Evolutionary conservation across 1,139 yeast species (phyloP).

Genomic region (Sugiyamaella grinbergsii): DNA sequence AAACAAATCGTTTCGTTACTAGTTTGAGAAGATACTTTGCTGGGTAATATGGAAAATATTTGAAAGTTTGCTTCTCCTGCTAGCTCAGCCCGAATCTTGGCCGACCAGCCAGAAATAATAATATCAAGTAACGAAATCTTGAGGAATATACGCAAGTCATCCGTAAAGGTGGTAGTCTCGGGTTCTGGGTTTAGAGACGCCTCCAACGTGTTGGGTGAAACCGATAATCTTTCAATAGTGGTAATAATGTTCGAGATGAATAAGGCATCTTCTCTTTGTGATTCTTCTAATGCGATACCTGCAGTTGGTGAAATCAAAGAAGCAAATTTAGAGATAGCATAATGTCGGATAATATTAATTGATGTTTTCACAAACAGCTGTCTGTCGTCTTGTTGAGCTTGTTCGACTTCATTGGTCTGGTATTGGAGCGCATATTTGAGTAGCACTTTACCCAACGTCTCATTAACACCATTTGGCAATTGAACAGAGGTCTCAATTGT

Average conservation of each 20-base stretch:
- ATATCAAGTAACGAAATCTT: constrained; percentile 27
- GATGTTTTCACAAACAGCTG: constrained; percentile 17
- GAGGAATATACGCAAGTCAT: constrained; percentile 17
- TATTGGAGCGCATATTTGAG: background rate
- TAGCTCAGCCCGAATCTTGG: constrained; percentile 15
- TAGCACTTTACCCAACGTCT: background rate
- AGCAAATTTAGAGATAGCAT: constrained; percentile 32
- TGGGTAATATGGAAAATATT: constrained; percentile 6
- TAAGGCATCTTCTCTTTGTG: constrained; percentile 3
- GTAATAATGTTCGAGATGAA: constrained; percentile 7
- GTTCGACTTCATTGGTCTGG: constrained; percentile 4
- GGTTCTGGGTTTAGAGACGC: background rate
- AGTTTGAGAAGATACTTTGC: constrained; percentile 18
- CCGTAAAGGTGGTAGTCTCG: background rate
- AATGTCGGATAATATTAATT: constrained; percentile 29
- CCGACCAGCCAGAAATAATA: constrained; percentile 23
- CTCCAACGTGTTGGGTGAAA: background rate
- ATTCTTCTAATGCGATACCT: background rate
- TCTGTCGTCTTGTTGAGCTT: constrained; percentile 1
- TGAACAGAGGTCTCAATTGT: constrained; percentile 24
- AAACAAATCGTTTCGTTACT: constrained; percentile 28
- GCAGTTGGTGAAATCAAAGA: constrained; percentile 20
- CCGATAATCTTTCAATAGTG: constrained; percentile 7
- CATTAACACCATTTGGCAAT: constrained; percentile 22
- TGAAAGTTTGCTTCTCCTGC: constrained; percentile 1